Evolutionary conservation across 2,329 filamentous ascomycete genomes (phyloP), one percentile per base, ranked within the genome.

Genomic region (Penicillium digitatum): DNA sequence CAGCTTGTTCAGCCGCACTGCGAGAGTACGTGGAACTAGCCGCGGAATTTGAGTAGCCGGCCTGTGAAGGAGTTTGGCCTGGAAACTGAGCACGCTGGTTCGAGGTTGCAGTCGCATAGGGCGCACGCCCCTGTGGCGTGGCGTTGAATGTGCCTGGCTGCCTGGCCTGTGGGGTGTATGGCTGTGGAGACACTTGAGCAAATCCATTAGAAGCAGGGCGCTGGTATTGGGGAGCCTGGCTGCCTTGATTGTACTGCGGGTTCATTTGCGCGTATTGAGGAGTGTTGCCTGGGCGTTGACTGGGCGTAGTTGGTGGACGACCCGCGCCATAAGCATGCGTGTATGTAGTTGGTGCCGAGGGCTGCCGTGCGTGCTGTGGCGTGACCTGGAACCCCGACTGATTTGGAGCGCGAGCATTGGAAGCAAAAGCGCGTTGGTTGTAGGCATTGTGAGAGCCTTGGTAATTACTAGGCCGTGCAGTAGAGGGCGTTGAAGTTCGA

Each of bases 201-300:
- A 66, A 72, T 44, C 73, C 73, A 48, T 76, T 77, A 47, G 68
- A 68, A 14, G 61, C 57, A 18, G 72, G 63, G 16, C 76, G 71
- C 59, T 76, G 74, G 56, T 74, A 74, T 55, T 73, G 74, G 40
- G 69, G 69, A n/a, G 69, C 66, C 44, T 71, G 70, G 47, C 62
- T 69, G 26, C 59, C 66, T 50, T 70, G 71, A 52, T 56, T 69
- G 58, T 69, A 75, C 57, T 71, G 70, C 14, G 67, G 64, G 10
- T 56, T 66, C 22, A 64, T 51, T 48, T 72, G 68, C 34, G 72
- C 59, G 53, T 72, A 75, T 35, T 70, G 69, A 16, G 69, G 67
- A 47, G 68, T 58, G 55, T 71, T 75, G 14, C 62, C 65, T 27
- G 72, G 67, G 16, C 74, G 71, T 54, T 74, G 72, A 11, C 69